Conservation (phyloP, 805 yeast species). For the Wickerhamomyces xylosicus region DNA sequence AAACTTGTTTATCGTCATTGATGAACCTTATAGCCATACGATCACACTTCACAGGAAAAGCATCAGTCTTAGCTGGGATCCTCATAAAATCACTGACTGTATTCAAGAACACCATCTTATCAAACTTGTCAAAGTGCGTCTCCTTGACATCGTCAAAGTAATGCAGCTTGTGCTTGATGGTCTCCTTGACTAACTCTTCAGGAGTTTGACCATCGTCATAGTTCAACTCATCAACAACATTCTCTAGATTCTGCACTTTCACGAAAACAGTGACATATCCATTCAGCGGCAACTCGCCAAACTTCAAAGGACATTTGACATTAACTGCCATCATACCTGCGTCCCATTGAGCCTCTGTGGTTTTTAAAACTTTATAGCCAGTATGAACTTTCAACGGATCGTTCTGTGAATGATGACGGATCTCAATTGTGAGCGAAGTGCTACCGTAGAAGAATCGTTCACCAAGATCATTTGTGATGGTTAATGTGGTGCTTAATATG, state of each 20-base stretch:
- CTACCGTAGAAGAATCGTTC: constrained; percentile 27
- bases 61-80: constrained; percentile 6
- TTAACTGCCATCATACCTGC: constrained; percentile 14
- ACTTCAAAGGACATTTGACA: background rate
- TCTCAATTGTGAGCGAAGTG: constrained; percentile 6
- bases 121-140: background rate
- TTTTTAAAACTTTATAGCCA: background rate
- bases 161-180: constrained; percentile 5
- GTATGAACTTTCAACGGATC: background rate
- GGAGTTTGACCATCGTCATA: constrained; percentile 3
- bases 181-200: constrained; percentile 6
- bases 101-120: constrained; percentile 6
- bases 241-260: background rate
- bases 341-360: constrained; percentile 8
- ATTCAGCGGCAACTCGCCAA: background rate
- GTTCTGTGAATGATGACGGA: constrained; percentile 1
- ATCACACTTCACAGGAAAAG: constrained; percentile 12
- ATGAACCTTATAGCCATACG: constrained; percentile 11
- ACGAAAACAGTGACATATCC: background rate
- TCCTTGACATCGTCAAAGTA: constrained; percentile 4
- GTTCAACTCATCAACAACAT: constrained; percentile 8
- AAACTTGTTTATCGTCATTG: background rate
- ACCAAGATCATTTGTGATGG: constrained; percentile 30
- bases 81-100: constrained; percentile 10
- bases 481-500: constrained; percentile 13